Base-by-base conservation (phyloP, 192 early-diverging fungal genomes). In the Backusella morwellensis region DNA sequence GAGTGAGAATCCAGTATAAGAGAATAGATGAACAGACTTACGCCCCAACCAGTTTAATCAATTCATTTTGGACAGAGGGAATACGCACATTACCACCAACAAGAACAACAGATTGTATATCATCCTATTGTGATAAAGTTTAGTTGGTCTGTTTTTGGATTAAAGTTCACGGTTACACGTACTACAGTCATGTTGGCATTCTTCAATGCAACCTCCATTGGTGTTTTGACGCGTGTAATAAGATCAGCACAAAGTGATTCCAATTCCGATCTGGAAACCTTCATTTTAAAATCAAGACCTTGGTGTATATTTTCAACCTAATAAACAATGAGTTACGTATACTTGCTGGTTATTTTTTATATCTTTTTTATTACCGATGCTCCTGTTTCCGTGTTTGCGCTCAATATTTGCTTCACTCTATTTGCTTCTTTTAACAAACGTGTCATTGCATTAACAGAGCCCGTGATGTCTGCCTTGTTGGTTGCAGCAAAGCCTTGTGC, bases 321-420 rank as follows among this genome's bases (percentile, higher is more conserved):
- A 11, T 26, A 38, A 67, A 26, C 9, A 52, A 69, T 23, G 15
- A 66, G 14, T 29, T 7, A 14, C 59, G 47, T 52, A n/a, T 34
- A 40, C 50, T 32, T 66, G 9, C 15, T 40, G 6, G 7, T n/a
- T 21, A 11, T 29, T 35, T 6, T 17, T 8, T 34, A 1, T 21
- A 7, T 47, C 1, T 32, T 32, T 32, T 11, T 54, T 83, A 81
- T 83, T 78, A 92, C 90, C 21, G 95, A 94, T 23, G 96, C 92
- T 35, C 85, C 84, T 0, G 93, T 93, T 68, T 98, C 94, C 6
- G 86, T 89, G 81, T 99, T 99, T 40, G 95, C 97, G 74, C 95
- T 97, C 54, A 99, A 86, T 75, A 99, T 96, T 59, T 94, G 92
- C 87, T 99, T 99, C 76, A 98, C 94, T 66, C 97, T 91, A 82